Base-by-base conservation (phyloP, 2,329 filamentous ascomycete genomes). In the Cladosporium cucumerinum region DNA sequence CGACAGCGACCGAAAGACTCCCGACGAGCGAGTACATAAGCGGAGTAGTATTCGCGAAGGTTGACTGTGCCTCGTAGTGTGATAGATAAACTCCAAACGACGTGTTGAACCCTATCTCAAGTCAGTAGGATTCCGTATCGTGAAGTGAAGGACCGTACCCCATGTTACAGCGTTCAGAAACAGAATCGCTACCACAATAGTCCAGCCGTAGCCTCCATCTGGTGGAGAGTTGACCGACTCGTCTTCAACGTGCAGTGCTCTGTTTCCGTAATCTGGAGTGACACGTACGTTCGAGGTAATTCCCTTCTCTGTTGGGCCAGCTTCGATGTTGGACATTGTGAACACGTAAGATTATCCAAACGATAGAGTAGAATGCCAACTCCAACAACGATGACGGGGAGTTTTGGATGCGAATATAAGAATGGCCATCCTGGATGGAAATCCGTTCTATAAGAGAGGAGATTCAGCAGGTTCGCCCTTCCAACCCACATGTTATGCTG, bases 41-140 rank as follows among this genome's bases (percentile, higher is more conserved):
- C 0, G 74, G 60, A 3, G 71, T 73, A 28, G 78, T 76, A 5
- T 71, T 72, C 0, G 72, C 71, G 58, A 78, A 80, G 3, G 71
- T 71, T 10, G 74, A 61, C 43, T 74, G 68, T 7, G 71, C 65
- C 16, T 81, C 71, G 64, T 80, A 82, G 60, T 80, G 75, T 6
- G 76, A 74, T 0, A 82, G 74, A 63, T 79, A 81, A 12, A 82
- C 76, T 23, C 78, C 78, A 63, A 79, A 82, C 3, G 72, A 74
- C 26, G 62, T 48, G 57, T 63, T 60, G 32, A 61, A 36, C 28
- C 66, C 61, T 66, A 18, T 34, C 18, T 72, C 57, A 25, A 46
- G 36, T 49, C 32, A 43, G 46, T 32, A n/a, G 55, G 12, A 16
- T 25, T 28, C 21, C 23, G 48, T 28, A 12, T 51, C 3, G 23